Percentiles rank a stretch among this genome's conserved stretches.
Evolutionary conservation across 306 rosid genomes (phyloP).

Genomic region (Ormosia emarginata): DNA sequence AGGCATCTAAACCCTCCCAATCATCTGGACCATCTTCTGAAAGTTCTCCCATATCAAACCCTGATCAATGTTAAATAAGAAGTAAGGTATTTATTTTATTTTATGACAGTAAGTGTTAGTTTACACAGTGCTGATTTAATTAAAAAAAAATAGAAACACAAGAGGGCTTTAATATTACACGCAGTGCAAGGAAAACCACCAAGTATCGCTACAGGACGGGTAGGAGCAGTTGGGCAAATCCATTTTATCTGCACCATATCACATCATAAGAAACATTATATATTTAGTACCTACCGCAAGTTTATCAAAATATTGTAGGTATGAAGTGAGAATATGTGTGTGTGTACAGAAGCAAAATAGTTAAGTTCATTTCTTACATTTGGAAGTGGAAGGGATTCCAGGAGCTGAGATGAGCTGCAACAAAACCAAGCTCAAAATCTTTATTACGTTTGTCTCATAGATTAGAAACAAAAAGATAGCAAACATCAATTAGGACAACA

Average conservation of each 20-base stretch:
- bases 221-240: constrained; percentile 98
- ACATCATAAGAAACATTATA: constrained; percentile 8
- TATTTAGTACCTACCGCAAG: background rate
- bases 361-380: constrained; percentile 51
- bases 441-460: background rate
- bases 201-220: constrained; percentile 69
- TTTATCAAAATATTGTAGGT: background rate
- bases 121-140: background rate
- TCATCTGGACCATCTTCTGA: constrained; percentile 85
- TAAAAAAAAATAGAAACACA: background rate
- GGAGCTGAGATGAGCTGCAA: constrained; percentile 81
- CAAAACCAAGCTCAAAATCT: constrained; percentile 27
- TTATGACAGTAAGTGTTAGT: background rate
- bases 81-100: background rate
- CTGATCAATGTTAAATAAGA: constrained; percentile 32
- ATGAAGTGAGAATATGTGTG: background rate
- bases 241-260: constrained; percentile 71
- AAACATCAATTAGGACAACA: constrained; percentile 12
- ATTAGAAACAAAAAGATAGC: background rate
- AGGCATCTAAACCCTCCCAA: constrained; percentile 90
- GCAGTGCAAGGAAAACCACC: constrained; percentile 91
- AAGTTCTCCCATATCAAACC: constrained; percentile 88
- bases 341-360: constrained; percentile 3
- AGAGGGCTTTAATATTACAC: constrained; percentile 45
- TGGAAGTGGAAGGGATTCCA: constrained; percentile 84